Evolutionary conservation across 164 flowering plant species (phyloP), one percentile per base, ranked within the genome.

Genomic region (Vitis amurensis): DNA sequence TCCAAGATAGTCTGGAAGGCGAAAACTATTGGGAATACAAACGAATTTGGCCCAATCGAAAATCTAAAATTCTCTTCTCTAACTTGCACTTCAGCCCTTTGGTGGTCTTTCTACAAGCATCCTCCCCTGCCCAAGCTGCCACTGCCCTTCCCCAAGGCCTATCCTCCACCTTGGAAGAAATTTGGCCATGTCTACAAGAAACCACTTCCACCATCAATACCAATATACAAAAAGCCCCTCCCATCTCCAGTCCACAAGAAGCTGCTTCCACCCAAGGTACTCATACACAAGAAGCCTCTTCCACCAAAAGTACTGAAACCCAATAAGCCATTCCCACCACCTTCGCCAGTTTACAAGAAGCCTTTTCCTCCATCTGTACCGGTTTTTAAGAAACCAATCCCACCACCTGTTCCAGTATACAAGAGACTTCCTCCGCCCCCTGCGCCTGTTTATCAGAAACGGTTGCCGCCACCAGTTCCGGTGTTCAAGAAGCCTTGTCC

Each of bases 21-120:
- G 2, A 71, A 79, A 37, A n/a, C 68, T 3, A 60, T 80, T 19
- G 88, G 77, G 15, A 87, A 88, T 55, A 23, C 1, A 23, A 83
- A 78, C 68, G 83, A 72, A 0, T 84, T 84, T 50, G 79, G 80
- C 29, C 74, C 84, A 0, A 50, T 62, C 0, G 84, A 81, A n/a
- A 87, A 86, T 27, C 73, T 91, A 2, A 79, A 83, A n/a, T 88
- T 91, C 74, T 89, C 94, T 0, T 72, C 90, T 0, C 77, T 55
- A 0, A 83, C 85, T 3, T 94, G 98, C 73, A 53, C 81, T 15
- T 91, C 98, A 0, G 86, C 81, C 14, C 77, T 86, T 76, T 76
- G 87, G 0, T 88, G 91, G 93, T 91, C 89, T 64, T 51, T 53
- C 19, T 68, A 53, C 69, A 83, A 85, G 76, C 66, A 61, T 74